These are phyloP conservation scores for Aspergillus awamori DNA, from an alignment of 2,329 filamentous ascomycete genomes.

Conservation along the genomic window DNA sequence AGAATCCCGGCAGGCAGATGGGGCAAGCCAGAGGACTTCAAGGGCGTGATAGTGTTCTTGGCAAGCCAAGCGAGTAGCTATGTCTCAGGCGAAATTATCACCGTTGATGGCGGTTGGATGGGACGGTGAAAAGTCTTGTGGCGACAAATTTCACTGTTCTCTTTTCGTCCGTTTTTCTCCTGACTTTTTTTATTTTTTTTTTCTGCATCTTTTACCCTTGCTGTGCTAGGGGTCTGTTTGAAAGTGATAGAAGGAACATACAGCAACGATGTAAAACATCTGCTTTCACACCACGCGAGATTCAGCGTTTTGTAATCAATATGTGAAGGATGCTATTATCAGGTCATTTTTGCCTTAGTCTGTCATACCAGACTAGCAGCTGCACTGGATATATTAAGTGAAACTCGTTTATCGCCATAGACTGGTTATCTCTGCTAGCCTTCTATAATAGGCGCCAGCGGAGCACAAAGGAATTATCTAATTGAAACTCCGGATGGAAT, in stretches of 20 bases:
- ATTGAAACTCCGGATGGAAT: neutral
- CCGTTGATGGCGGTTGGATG: constrained; percentile 94
- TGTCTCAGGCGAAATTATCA: constrained; percentile 77
- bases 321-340: constrained; percentile 4
- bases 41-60: constrained; percentile 76
- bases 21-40: constrained; percentile 84
- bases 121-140: constrained; percentile 59
- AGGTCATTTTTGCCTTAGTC: constrained; percentile 13
- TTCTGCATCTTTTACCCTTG: neutral
- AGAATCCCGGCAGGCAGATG: constrained; percentile 82
- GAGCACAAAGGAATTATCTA: neutral
- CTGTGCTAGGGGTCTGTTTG: neutral
- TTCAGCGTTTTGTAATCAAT: neutral
- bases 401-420: neutral
- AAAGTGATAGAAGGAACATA: neutral
- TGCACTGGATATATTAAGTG: constrained; percentile 2
- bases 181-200: neutral
- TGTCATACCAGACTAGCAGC: constrained; percentile 13
- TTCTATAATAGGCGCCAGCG: neutral
- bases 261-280: neutral
- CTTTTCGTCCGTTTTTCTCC: neutral
- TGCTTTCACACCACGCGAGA: neutral
- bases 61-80: constrained; percentile 74
- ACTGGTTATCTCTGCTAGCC: neutral
- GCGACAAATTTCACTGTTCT: neutral